These are phyloP conservation scores for Thermomucor indicae-seudaticae DNA, from an alignment of 371 early-diverging fungal species.

Conservation along the genomic window DNA sequence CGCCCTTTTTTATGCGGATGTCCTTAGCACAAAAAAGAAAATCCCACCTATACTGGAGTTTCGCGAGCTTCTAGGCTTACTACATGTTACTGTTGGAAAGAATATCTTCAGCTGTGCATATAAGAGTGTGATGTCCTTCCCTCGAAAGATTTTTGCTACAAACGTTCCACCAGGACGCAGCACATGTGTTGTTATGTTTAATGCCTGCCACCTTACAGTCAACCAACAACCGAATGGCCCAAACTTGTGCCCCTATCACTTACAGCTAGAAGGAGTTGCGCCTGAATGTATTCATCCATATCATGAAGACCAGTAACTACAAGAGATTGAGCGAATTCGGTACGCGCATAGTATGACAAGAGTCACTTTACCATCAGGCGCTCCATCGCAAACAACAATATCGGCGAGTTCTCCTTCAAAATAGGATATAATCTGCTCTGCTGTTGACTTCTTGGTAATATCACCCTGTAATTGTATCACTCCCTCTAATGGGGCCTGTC, in stretches of 20 bases:
- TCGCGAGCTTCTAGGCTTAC: slow-evolving; percentile 95
- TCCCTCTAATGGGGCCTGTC: slow-evolving; percentile 86
- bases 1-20: not conserved
- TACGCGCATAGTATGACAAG: not conserved
- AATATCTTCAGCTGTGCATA: slow-evolving; percentile 90
- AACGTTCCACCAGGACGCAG: slow-evolving; percentile 88
- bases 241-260: slow-evolving; percentile 2
- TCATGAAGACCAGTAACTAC: slow-evolving; percentile 97
- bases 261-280: slow-evolving; percentile 88
- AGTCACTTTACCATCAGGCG: slow-evolving; percentile 83
- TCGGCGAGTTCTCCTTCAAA: slow-evolving; percentile 92
- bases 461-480: slow-evolving; percentile 97
- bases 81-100: slow-evolving; percentile 83
- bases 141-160: slow-evolving; percentile 97
- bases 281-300: slow-evolving; percentile 99
- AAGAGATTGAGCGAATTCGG: not conserved
- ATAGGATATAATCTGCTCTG: slow-evolving; percentile 81
- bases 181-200: slow-evolving; percentile 93
- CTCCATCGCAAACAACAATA: slow-evolving; percentile 97
- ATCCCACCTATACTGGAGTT: slow-evolving; percentile 78
- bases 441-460: slow-evolving; percentile 95
- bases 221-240: not conserved
- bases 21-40: not conserved
- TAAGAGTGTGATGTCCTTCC: slow-evolving; percentile 87
- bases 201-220: slow-evolving; percentile 49